Evolutionary conservation across 345 rosid species (phyloP).

Genomic region (Physaria fendleri): DNA sequence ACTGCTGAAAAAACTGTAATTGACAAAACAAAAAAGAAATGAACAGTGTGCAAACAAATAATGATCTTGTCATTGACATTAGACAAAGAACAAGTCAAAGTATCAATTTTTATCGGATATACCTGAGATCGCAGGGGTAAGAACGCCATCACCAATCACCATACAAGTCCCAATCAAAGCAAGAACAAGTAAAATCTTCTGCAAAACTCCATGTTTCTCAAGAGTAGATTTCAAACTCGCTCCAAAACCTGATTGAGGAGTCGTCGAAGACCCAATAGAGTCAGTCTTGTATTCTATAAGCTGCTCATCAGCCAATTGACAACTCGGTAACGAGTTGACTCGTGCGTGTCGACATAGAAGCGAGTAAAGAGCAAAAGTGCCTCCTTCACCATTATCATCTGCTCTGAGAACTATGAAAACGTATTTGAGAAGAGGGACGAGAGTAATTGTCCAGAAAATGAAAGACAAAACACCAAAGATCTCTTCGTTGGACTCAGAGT

Average conservation of each 20-base stretch:
- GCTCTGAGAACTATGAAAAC: conserved; percentile 77
- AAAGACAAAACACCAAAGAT: conserved; percentile 84
- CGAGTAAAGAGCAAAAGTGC: conserved; percentile 89
- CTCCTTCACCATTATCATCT: conserved; percentile 93
- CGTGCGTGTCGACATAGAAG: conserved; percentile 83
- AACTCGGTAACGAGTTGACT: conserved; percentile 71
- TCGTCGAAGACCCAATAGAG: conserved; percentile 5
- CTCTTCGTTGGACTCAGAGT: conserved; percentile 79
- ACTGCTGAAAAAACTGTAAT: conserved; percentile 84
- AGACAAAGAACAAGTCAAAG: conserved; percentile 2
- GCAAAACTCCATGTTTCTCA: conserved; percentile 62
- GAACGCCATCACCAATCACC: conserved; percentile 95
- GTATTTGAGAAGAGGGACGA: conserved; percentile 78
- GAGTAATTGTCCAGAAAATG: conserved; percentile 84
- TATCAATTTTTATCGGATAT: neutral
- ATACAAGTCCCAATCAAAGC: conserved; percentile 92
- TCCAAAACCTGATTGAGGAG: conserved; percentile 41
- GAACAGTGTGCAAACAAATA: conserved; percentile 5
- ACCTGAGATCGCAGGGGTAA: conserved; percentile 90
- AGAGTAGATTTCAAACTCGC: conserved; percentile 52
- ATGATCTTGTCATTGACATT: neutral
- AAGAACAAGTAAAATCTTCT: conserved; percentile 64
- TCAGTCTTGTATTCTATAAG: conserved; percentile 58
- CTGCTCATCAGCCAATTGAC: conserved; percentile 76
- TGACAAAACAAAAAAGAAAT: neutral